phyloP scores from a whole-genome alignment of 2,329 filamentous ascomycete genomes.

The Paramyrothecium sp. region DNA sequence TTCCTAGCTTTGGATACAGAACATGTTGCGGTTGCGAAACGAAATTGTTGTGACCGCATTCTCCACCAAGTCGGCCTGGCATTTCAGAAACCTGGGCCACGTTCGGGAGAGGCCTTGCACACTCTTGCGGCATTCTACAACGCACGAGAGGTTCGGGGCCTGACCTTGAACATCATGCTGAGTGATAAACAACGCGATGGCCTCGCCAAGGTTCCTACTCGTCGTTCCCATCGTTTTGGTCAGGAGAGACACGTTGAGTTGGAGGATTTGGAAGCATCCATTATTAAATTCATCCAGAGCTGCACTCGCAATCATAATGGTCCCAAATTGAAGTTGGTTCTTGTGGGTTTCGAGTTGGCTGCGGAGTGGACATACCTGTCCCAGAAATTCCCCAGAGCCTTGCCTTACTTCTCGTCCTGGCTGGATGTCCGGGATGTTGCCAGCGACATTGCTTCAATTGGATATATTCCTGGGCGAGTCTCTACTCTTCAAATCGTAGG shows the following conservation, averaged over 20 bases:
- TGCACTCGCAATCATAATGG: not conserved
- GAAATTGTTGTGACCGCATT: conserved; percentile 6
- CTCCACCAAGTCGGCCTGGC: conserved; percentile 15
- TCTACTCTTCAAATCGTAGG: conserved; percentile 2
- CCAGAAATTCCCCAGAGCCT: conserved; percentile 1
- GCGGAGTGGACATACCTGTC: conserved; percentile 12
- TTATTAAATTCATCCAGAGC: conserved; percentile 7
- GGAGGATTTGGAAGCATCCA: not conserved
- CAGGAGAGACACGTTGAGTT: not conserved
- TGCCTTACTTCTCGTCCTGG: conserved; percentile 12
- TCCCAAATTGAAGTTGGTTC: not conserved
- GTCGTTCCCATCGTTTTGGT: conserved; percentile 11
- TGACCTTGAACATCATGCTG: conserved; percentile 7
- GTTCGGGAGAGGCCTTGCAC: not conserved
- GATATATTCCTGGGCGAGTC: not conserved
- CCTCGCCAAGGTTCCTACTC: conserved; percentile 5
- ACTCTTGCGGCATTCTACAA: conserved; percentile 3
- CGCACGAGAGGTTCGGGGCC: not conserved
- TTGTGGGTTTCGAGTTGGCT: conserved; percentile 11
- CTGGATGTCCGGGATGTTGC: conserved; percentile 11
- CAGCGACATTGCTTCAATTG: conserved; percentile 5
- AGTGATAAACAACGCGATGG: not conserved
- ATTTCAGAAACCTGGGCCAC: conserved; percentile 2
- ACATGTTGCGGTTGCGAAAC: conserved; percentile 8
- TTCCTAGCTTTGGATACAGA: conserved; percentile 12